Evolutionary conservation across 495 filamentous ascomycete species (phyloP).

Genomic region (Lentithecium fluviatile): DNA sequence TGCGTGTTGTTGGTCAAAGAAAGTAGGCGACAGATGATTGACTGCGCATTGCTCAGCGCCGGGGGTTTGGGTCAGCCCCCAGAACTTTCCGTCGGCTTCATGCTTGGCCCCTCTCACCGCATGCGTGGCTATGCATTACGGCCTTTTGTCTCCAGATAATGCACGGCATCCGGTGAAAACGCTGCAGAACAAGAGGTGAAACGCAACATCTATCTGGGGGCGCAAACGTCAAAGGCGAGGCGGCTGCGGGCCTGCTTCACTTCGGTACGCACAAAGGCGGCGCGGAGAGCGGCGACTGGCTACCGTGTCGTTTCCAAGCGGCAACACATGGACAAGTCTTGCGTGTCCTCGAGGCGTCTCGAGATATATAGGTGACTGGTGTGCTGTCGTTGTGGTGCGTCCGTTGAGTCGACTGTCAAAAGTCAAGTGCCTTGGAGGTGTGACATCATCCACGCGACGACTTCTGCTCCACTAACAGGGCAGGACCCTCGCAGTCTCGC

Average conservation of each 20-base stretch:
- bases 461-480: slow-evolving; percentile 16
- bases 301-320: slow-evolving; percentile 10
- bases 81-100: not conserved
- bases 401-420: not conserved
- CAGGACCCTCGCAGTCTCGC: slow-evolving; percentile 21
- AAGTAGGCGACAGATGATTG: not conserved
- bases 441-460: slow-evolving; percentile 18
- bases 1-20: not conserved
- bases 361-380: not conserved
- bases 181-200: slow-evolving; percentile 24
- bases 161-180: slow-evolving; percentile 17
- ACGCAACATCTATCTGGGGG: not conserved
- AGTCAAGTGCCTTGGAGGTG: not conserved
- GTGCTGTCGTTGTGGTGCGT: not conserved
- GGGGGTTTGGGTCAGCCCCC: not conserved
- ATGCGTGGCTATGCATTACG: slow-evolving; percentile 25
- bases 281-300: slow-evolving; percentile 10
- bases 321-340: not conserved
- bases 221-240: not conserved
- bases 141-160: not conserved
- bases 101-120: slow-evolving; percentile 19
- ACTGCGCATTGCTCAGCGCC: slow-evolving; percentile 1
- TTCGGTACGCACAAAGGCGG: slow-evolving; percentile 20
- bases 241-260: not conserved
- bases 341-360: slow-evolving; percentile 17